A percentile compares a stretch with the other conserved stretches of the same genome.
Evolutionary conservation across 441 rosid species (phyloP).

Genomic region (Aleurites moluccanus): DNA sequence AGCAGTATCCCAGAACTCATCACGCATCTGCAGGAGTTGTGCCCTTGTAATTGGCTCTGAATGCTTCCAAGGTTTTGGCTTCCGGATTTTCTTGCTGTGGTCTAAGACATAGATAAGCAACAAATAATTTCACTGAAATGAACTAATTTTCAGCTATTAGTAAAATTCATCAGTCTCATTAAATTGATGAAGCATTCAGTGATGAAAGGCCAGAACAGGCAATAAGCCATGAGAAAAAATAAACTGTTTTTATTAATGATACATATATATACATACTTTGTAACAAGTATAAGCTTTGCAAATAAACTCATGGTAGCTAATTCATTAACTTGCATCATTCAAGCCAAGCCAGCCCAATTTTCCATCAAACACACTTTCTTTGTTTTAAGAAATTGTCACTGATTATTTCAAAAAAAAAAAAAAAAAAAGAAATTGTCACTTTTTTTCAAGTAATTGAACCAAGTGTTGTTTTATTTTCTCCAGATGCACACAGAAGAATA

Average conservation of each 20-base stretch:
- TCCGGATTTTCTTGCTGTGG: conserved; percentile 47
- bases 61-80: conserved; percentile 86
- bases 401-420: too few relatives aligned
- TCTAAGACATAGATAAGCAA: conserved; percentile 31
- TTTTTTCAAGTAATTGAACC: not conserved
- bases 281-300: not conserved
- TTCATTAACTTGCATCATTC: not conserved
- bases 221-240: not conserved
- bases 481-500: not conserved
- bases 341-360: not conserved
- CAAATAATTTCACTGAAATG: conserved; percentile 17
- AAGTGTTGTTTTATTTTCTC: not conserved
- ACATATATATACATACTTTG: not conserved
- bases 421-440: not conserved
- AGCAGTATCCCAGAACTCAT: conserved; percentile 95
- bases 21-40: conserved; percentile 69
- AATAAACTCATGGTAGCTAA: too few relatives aligned
- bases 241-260: not conserved
- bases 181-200: not conserved
- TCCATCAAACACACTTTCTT: not conserved
- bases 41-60: conserved; percentile 66
- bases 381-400: not conserved
- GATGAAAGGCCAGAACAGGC: not conserved
- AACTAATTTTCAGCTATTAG: not conserved
- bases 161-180: not conserved